These are phyloP conservation scores for Mucor lusitanicus DNA, from an alignment of 371 early-diverging fungal species.

Conservation along the genomic window DNA sequence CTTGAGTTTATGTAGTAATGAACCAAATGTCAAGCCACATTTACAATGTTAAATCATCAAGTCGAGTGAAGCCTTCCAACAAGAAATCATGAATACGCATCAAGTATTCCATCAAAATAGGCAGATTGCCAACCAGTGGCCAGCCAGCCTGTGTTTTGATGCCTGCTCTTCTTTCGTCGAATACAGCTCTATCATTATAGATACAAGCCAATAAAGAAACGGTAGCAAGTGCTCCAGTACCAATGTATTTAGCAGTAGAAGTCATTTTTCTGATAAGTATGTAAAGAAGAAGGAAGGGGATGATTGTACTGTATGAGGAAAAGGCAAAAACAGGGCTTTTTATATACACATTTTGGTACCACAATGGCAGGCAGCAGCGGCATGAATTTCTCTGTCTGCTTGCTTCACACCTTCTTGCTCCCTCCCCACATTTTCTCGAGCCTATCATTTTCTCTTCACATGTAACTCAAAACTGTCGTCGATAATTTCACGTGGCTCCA, in stretches of 20 bases:
- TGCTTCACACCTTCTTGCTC: not conserved
- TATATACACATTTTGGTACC: not conserved
- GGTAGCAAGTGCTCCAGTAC: slow-evolving; percentile 14
- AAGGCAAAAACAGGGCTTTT: not conserved
- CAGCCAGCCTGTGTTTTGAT: slow-evolving; percentile 21
- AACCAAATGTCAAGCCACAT: too few relatives aligned
- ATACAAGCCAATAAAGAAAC: slow-evolving; percentile 21
- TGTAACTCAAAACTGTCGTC: slow-evolving; percentile 4
- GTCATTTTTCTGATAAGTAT: slow-evolving; percentile 1
- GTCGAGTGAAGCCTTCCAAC: slow-evolving; percentile 11
- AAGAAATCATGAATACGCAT: slow-evolving; percentile 23
- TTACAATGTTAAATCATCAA: slow-evolving; percentile 22
- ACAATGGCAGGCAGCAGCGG: not conserved
- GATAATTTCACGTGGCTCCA: not conserved
- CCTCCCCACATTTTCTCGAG: slow-evolving; percentile 1
- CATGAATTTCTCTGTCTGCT: not conserved
- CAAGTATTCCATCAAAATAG: slow-evolving; percentile 17
- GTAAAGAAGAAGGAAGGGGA: not conserved
- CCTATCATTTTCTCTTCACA: slow-evolving; percentile 3
- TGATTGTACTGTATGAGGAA: not conserved
- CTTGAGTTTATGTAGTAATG: too few relatives aligned
- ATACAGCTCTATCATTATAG: slow-evolving; percentile 27
- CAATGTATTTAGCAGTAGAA: slow-evolving; percentile 9
- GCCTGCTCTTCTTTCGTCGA: slow-evolving; percentile 14
- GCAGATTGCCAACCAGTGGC: slow-evolving; percentile 28